Base-by-base conservation (phyloP, 2,329 filamentous ascomycete genomes). In the Waltergamsia citrina region DNA sequence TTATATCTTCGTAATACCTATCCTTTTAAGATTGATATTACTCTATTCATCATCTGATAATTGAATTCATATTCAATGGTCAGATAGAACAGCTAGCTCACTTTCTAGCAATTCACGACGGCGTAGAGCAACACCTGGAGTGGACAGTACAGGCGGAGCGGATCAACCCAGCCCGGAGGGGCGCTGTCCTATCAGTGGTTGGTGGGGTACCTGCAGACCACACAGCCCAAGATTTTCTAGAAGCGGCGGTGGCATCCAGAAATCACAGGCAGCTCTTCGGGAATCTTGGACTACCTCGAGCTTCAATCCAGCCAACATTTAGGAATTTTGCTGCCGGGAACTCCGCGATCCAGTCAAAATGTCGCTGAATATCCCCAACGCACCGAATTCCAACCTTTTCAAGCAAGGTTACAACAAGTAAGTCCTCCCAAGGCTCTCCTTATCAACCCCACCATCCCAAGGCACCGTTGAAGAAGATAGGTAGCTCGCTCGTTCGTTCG, bases 321-420 rank as follows among this genome's bases (percentile, higher is more conserved):
- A 8, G 21, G 16, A 17, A 26, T 18, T n/a, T 25, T 32, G 29
- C 25, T 36, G 10, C 15, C 11, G 12, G 15, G 29, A 20, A 37
- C 36, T 29, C 39, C 36, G 33, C 37, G 36, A 40, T 40, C 27
- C 40, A 40, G 38, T 28, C 51, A 54, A 46, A 50, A 96, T 98
- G 92, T 98, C 92, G 64, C 78, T 98, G 58, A 85, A 87, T 57
- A 93, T 98, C 57, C 92, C 92, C 44, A 85, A 79, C 61, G 90
- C 92, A 50, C 92, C 92, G 42, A 94, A 95, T 60, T 74, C 83
- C 53, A 83, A 84, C 59, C 76, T 96, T 26, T 96, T 98, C 74
- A 96, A 96, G 71, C 72, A 80, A 51, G 90, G 90, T 52, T 98
- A 98, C 67, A 88, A 88, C 63, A 94, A 84, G 88, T 95, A 75